These are phyloP conservation scores for Candida jianshihensis DNA, from an alignment of 805 yeast genomes.

Conservation along the genomic window DNA sequence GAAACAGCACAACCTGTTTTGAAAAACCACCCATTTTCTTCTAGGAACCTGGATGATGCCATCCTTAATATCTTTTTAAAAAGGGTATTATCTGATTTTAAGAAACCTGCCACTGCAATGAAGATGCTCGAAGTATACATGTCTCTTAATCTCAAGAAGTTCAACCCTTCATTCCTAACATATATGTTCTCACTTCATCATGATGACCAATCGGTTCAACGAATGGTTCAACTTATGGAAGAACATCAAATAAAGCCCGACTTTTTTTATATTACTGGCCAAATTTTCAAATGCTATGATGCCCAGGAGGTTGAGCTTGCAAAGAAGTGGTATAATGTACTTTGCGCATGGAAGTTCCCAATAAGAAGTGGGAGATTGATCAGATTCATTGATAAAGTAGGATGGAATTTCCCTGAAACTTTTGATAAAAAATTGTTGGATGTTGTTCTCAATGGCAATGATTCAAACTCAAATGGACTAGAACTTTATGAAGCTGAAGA, in stretches of 20 bases:
- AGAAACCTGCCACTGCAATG: conserved; percentile 11
- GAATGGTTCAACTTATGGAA: conserved; percentile 2
- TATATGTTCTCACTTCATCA: conserved; percentile 3
- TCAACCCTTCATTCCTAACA: conserved; percentile 4
- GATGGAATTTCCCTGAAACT: conserved; percentile 12
- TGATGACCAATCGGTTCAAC: background rate
- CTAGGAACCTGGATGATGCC: conserved; percentile 11
- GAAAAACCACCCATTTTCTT: conserved; percentile 8
- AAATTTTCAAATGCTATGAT: conserved; percentile 5
- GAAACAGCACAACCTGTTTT: conserved; percentile 2
- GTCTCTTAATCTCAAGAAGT: conserved; percentile 2
- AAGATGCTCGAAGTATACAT: conserved; percentile 11
- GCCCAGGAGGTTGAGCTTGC: conserved; percentile 4
- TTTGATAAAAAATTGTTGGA: conserved; percentile 7
- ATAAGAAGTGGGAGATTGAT: conserved; percentile 8
- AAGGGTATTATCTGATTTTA: conserved; percentile 3
- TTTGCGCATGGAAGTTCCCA: conserved; percentile 2
- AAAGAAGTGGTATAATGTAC: conserved; percentile 6
- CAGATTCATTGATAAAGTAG: conserved; percentile 2
- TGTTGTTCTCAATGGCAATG: background rate
- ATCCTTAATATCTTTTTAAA: conserved; percentile 13
- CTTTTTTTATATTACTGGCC: conserved; percentile 4
- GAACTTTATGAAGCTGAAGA: conserved; percentile 7
- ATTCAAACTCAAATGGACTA: background rate
- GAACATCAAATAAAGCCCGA: conserved; percentile 3